Conservation (phyloP, 176 grass and related monocot species). For the Dactylis glomerata region DNA sequence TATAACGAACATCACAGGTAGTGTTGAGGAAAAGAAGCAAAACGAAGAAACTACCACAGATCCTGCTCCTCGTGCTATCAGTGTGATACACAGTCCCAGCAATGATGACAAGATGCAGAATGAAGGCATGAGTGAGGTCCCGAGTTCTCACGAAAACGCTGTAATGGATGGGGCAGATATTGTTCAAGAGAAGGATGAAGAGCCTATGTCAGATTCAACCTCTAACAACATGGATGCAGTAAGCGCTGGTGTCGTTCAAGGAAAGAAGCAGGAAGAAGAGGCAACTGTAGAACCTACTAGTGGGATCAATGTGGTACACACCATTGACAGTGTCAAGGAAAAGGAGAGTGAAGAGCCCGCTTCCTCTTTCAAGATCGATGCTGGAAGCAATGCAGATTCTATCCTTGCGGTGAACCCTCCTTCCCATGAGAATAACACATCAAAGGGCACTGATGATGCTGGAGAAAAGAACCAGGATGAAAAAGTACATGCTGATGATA, state of each 20-base stretch:
- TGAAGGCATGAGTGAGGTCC: not conserved
- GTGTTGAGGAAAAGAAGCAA: conserved; percentile 22
- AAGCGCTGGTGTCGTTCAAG: not conserved
- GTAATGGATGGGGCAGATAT: not conserved
- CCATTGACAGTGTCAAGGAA: not conserved
- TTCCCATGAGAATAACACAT: not conserved
- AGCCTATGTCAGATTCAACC: not conserved
- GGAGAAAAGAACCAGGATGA: not conserved
- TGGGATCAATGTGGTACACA: not conserved
- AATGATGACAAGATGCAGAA: not conserved
- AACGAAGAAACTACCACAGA: conserved; percentile 26
- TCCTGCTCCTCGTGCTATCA: not conserved
- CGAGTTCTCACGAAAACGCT: conserved; percentile 1
- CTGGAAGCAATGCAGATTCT: not conserved
- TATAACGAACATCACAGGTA: not conserved
- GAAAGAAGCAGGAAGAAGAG: not conserved
- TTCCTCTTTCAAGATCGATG: not conserved
- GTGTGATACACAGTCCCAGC: not conserved
- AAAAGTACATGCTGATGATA: not conserved
- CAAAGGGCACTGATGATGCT: not conserved
- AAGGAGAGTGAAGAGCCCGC: not conserved
- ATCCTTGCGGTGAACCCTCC: not conserved
- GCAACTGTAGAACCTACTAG: not conserved
- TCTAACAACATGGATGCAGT: not conserved
- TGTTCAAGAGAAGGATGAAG: conserved; percentile 20